Base-by-base conservation (phyloP, 202 grass and related monocot genomes). In the Eragrostis tef region DNA sequence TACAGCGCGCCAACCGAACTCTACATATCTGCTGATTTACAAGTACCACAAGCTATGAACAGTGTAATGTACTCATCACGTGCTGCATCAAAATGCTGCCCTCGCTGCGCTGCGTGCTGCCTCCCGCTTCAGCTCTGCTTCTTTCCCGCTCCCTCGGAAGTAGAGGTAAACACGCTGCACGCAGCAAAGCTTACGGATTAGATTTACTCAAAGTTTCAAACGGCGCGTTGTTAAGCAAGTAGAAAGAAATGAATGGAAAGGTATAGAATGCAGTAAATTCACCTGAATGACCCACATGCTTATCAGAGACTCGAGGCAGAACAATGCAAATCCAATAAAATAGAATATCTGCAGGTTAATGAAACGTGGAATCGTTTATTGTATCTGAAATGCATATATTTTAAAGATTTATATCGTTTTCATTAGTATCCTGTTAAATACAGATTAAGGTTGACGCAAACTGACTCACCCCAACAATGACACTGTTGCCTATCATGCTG, bases 141-240 rank as follows among this genome's bases (percentile, higher is more conserved):
- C 90, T 87, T 94, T 97, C 53, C 94, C 94, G 21, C 92, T 94
- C 29, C 94, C 94, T 72, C 94, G 87, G 84, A 97, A 97, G 70
- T 97, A 97, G 45, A 74, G 81, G 80, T 97, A 94, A 26, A 94
- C 90, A 88, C 91, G 86, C 94, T 97, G 94, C 81, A 75, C 24
- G 60, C 5, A 17, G 29, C 2, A 51, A 11, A 65, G 9, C 14
- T 57, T 72, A 24, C 1, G 6, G 10, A n/a, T 39, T 12, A 46
- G 34, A 64, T 22, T 63, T 75, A 2, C 77, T 64, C 1, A 24
- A 48, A 50, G 67, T 63, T 4, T 34, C 11, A 71, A 41, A 31
- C 22, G 19, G 2, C 19, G 14, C 10, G 19, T 1, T 8, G 2
- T 0, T 41, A 70, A 42, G 10, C 11, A 61, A 14, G 24, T 2